phyloP scores from a whole-genome alignment of 108 stramenopile species.

The Chaetoceros tenuissimus region DNA sequence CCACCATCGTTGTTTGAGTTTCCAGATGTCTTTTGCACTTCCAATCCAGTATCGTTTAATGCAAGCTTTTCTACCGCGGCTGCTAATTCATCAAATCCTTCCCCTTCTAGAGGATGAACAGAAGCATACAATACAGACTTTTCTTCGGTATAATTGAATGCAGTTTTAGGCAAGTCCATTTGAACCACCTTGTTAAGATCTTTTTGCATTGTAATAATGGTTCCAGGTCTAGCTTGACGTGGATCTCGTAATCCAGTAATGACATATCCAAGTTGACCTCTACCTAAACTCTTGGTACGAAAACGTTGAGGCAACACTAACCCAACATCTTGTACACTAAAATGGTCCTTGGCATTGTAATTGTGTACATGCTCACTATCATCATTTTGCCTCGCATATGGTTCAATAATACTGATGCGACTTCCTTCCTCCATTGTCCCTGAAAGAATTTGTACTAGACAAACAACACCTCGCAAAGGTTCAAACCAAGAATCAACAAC shows the following conservation, averaged over 20 bases:
- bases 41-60: conserved; percentile 88
- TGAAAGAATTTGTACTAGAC: conserved; percentile 56
- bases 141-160: conserved; percentile 4
- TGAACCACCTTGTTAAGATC: conserved; percentile 28
- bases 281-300: conserved; percentile 44
- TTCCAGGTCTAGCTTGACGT: conserved; percentile 86
- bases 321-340: conserved; percentile 85
- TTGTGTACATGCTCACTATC: not conserved
- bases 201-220: conserved; percentile 65
- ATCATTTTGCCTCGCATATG: not conserved
- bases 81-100: conserved; percentile 85
- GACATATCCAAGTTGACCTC: conserved; percentile 95
- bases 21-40: conserved; percentile 55
- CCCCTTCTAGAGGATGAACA: conserved; percentile 89
- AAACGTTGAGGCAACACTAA: conserved; percentile 68
- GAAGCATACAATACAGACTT: conserved; percentile 92
- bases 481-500: conserved; percentile 98
- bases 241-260: conserved; percentile 86
- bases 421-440: conserved; percentile 58
- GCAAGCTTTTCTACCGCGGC: conserved; percentile 87
- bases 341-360: conserved; percentile 26
- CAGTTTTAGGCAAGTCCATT: conserved; percentile 40
- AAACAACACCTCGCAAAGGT: conserved; percentile 68
- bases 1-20: conserved; percentile 49
- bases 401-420: conserved; percentile 38